phyloP scores from a whole-genome alignment of 2,329 filamentous ascomycete genomes.

The Sporothrix schenckii region DNA sequence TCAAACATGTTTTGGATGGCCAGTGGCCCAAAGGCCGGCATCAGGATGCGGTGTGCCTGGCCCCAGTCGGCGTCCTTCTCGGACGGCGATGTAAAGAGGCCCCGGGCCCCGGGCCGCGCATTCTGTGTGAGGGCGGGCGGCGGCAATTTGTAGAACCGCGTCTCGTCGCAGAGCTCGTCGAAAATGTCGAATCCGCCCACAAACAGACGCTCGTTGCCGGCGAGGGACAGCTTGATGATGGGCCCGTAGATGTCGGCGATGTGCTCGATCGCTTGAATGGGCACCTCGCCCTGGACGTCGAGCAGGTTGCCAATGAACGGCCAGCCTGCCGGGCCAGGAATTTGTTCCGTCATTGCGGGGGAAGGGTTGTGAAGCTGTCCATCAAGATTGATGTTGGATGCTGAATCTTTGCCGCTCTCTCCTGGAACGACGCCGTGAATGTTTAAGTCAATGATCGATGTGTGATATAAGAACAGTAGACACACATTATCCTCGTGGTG shows the following conservation, averaged over 20 bases:
- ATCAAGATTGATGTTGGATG: not conserved
- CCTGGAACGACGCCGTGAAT: too few relatives aligned
- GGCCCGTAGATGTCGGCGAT: constrained; percentile 35
- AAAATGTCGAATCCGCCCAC: constrained; percentile 35
- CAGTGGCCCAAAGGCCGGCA: constrained; percentile 71
- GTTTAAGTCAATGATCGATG: too few relatives aligned
- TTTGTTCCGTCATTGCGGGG: constrained; percentile 39
- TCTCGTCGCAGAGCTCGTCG: constrained; percentile 38
- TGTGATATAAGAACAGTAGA: too few relatives aligned
- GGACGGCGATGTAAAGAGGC: constrained; percentile 34
- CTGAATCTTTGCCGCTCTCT: not conserved
- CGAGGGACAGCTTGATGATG: constrained; percentile 32
- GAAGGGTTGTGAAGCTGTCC: too few relatives aligned
- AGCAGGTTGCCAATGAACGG: constrained; percentile 37
- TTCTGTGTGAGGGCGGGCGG: constrained; percentile 27
- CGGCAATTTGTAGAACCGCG: constrained; percentile 35
- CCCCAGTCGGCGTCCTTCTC: constrained; percentile 64
- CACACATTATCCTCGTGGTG: not conserved
- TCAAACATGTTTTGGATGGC: constrained; percentile 69
- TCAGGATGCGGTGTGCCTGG: constrained; percentile 65
- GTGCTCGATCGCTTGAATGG: constrained; percentile 31
- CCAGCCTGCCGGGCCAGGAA: constrained; percentile 34
- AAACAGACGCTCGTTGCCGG: constrained; percentile 26
- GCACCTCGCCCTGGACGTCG: constrained; percentile 35
- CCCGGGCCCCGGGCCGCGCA: constrained; percentile 24